Evolutionary conservation across 2,329 filamentous ascomycete species (phyloP).

Genomic region (Dactylonectria estremocensis): DNA sequence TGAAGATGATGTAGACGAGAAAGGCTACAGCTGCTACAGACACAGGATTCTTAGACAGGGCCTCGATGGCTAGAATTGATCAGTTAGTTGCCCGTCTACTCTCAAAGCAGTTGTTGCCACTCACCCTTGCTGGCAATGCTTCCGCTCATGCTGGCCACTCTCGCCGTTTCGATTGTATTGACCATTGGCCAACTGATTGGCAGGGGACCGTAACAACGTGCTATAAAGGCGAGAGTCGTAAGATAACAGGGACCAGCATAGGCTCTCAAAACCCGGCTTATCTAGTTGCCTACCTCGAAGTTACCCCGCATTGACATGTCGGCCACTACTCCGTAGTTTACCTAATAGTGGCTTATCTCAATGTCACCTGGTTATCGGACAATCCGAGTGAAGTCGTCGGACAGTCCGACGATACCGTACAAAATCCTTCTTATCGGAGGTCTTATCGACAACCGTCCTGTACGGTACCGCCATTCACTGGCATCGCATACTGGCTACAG

Average conservation of each 20-base stretch:
- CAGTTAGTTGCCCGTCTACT: background rate
- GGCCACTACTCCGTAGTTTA: too few relatives aligned
- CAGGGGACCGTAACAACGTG: background rate
- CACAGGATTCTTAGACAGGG: background rate
- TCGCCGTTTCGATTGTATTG: background rate
- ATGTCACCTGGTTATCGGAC: background rate
- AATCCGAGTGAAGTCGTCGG: background rate
- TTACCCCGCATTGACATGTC: too few relatives aligned
- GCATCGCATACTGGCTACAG: background rate
- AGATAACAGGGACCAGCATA: background rate
- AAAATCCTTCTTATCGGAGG: background rate
- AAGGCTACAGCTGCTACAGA: background rate
- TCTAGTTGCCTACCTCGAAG: too few relatives aligned
- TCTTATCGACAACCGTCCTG: background rate
- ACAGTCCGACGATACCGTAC: background rate
- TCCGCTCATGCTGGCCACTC: background rate
- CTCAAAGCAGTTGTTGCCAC: fast-evolving
- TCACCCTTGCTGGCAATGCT: background rate
- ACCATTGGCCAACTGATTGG: background rate
- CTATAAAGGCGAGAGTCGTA: background rate
- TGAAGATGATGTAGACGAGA: background rate
- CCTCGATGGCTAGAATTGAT: background rate
- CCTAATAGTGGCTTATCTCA: too few relatives aligned
- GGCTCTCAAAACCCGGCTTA: too few relatives aligned
- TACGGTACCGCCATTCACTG: background rate